A percentile compares a stretch with the other conserved stretches of the same genome.
phyloP scores from a whole-genome alignment of 2,329 filamentous ascomycete species.

The Venturia aucupariae region DNA sequence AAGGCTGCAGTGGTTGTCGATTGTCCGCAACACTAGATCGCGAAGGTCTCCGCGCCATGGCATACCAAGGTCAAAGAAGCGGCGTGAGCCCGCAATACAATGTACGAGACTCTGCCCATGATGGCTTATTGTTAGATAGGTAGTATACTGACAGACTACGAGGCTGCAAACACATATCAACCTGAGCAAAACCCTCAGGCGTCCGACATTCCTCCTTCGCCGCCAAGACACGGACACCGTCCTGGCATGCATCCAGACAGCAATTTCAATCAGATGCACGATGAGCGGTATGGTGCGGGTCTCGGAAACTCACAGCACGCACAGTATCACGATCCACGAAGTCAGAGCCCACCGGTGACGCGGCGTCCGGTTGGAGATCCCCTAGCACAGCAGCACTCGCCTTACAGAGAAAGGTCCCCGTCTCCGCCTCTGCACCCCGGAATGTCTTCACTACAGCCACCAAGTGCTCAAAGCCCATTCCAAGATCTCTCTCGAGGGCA shows the following conservation, averaged over 20 bases:
- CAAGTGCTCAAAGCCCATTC: constrained; percentile 22
- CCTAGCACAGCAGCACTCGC: constrained; percentile 17
- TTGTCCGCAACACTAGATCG: background rate
- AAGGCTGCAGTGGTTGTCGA: background rate
- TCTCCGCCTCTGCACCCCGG: constrained; percentile 35
- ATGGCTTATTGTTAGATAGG: background rate
- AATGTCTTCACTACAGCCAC: constrained; percentile 17
- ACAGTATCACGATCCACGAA: background rate
- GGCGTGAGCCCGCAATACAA: background rate
- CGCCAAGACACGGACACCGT: constrained; percentile 24
- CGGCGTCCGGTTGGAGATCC: constrained; percentile 5
- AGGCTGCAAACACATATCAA: background rate
- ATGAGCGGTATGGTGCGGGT: constrained; percentile 20
- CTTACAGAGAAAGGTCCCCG: constrained; percentile 57
- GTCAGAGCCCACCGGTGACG: constrained; percentile 1
- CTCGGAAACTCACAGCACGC: constrained; percentile 2
- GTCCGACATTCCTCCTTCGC: constrained; percentile 23
- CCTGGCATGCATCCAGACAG: constrained; percentile 23
- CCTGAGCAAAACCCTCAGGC: background rate
- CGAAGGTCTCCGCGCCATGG: background rate
- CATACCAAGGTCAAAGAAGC: background rate
- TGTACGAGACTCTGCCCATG: background rate
- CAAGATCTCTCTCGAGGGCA: constrained; percentile 20
- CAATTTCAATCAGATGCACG: constrained; percentile 19
- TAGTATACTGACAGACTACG: background rate